Base-by-base conservation (phyloP, 805 yeast species). In the Saccharomycopsis fermentans region DNA sequence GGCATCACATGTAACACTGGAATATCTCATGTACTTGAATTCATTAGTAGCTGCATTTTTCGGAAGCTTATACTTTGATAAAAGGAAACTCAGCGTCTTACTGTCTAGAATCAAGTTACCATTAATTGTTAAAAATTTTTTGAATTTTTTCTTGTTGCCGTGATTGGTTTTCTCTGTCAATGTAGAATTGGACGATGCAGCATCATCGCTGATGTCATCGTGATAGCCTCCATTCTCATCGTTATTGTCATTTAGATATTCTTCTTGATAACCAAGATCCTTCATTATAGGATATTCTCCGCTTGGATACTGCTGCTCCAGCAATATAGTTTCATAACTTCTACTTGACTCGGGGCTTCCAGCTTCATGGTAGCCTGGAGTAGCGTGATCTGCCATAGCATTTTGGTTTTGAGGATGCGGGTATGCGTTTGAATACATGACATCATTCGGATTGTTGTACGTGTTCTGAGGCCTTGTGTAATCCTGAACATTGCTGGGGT, bases 1-100 rank as follows among this genome's bases (percentile, higher is more conserved):
- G 0, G 98, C 98, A 63, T 92, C 95, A 69, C 96, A 86, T 0
- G 98, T 92, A 21, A 88, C 90, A 0, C 97, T 97, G 59, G 94
- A 89, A 71, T 91, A 92, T 69, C 98, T 80, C 92, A 92, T 85
- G 66, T 85, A 89, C 36, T 82, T 77, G 77, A 86, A 86, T 74
- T 92, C 87, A 69, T 91, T 68, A 65, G 75, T 35, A 6, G 50
- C 50, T 21, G 50, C 24, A 21, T 43, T 43, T 43, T 43, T 43
- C 60, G 80, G 67, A 1, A 68, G 68, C 52, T 74, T 68, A 65
- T 79, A 84, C 65, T 80, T 80, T 47, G 73, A 70, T 47, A 86
- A 71, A 54, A 89, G 75, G 54, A 80, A 77, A 29, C 80, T 78
- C 16, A 94, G 82, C 1, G 89, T 90, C 11, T 96, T 96, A 67